A percentile compares a stretch with the other conserved stretches of the same genome.
Conservation (phyloP, 1,139 yeast species). For the Magnusiomyces suaveolens region DNA sequence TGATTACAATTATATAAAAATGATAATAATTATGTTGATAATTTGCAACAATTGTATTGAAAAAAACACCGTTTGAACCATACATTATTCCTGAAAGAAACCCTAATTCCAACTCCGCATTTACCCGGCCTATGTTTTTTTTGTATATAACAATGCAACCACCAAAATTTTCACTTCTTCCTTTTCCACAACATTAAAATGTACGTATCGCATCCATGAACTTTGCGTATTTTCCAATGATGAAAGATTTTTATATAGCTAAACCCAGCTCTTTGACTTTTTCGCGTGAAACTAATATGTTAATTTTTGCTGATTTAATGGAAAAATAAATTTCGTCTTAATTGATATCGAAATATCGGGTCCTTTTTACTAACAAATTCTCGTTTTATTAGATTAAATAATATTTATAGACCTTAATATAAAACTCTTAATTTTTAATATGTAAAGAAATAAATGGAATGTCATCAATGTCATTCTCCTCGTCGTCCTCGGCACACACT, state of each 20-base stretch:
- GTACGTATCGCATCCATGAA: too few species aligned
- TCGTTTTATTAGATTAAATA: too few species aligned
- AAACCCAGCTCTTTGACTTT: constrained; percentile 47
- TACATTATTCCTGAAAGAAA: not conserved
- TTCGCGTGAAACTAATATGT: constrained; percentile 33
- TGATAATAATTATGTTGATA: not conserved
- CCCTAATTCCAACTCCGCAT: not conserved
- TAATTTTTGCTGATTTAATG: not conserved
- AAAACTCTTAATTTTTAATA: constrained; percentile 33
- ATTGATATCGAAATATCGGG: not conserved
- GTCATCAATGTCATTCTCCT: constrained; percentile 89
- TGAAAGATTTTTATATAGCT: constrained; percentile 14
- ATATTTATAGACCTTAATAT: too few species aligned
- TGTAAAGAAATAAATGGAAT: constrained; percentile 61
- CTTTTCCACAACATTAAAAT: not conserved
- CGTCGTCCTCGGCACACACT: constrained; percentile 82
- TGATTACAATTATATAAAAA: too few species aligned
- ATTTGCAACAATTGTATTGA: not conserved
- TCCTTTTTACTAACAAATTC: too few species aligned
- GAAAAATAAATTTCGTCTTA: not conserved
- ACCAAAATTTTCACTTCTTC: not conserved
- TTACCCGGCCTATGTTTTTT: not conserved
- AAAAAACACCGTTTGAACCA: not conserved
- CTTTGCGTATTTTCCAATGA: too few species aligned
- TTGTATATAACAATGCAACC: not conserved